These are phyloP conservation scores for Dioscorea zingiberensis DNA, from an alignment of 106 monocot genomes.

Conservation along the genomic window DNA sequence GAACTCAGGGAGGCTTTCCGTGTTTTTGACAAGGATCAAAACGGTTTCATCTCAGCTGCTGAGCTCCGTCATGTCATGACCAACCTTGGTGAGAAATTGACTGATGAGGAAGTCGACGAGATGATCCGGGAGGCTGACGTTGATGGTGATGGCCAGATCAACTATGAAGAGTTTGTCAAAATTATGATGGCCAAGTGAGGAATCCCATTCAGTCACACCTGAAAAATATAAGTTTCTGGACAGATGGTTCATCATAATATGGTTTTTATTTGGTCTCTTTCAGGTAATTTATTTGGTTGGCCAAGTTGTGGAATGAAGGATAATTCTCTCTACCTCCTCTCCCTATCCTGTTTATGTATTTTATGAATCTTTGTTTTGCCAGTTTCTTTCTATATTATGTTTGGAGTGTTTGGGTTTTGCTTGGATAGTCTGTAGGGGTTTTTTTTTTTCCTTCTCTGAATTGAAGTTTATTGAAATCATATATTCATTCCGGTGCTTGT, in stretches of 20 bases:
- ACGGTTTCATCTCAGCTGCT: conserved; percentile 49
- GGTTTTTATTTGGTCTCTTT: conserved; percentile 1
- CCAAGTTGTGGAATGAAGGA: conserved; percentile 1
- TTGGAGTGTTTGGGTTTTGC: neutral
- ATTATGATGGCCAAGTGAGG: conserved; percentile 55
- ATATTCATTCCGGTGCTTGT: neutral
- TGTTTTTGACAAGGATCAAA: conserved; percentile 50
- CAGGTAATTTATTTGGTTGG: conserved; percentile 2
- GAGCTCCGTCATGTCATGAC: conserved; percentile 51
- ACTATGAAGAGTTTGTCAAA: conserved; percentile 49
- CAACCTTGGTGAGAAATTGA: conserved; percentile 50
- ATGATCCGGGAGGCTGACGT: conserved; percentile 53
- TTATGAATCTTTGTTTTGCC: neutral
- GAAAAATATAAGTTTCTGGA: neutral
- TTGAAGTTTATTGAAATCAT: neutral
- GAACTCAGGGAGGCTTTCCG: conserved; percentile 55
- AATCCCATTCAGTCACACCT: neutral
- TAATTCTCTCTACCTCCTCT: neutral
- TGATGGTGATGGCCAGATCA: conserved; percentile 51
- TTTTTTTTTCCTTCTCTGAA: neutral
- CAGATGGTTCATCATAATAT: neutral
- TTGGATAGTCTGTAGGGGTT: neutral
- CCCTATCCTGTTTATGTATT: neutral
- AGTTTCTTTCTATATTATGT: neutral
- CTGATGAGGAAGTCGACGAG: conserved; percentile 49